phyloP scores from a whole-genome alignment of 1,139 yeast species.

The Meyerozyma guilliermondii region DNA sequence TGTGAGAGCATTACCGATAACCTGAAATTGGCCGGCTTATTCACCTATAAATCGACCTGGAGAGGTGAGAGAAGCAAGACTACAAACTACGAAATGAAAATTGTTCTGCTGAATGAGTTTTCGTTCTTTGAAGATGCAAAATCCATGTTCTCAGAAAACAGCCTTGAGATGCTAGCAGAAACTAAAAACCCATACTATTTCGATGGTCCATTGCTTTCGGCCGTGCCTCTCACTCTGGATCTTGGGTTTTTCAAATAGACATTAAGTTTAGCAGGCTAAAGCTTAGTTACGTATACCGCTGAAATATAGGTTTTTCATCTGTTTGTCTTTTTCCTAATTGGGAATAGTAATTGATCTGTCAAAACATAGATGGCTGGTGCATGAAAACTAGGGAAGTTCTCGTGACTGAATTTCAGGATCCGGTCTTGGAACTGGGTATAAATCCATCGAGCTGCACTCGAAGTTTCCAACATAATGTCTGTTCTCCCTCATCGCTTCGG shows the following conservation, averaged over 20 bases:
- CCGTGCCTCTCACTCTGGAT: neutral
- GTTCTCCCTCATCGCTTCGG: neutral
- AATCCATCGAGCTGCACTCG: neutral
- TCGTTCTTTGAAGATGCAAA: constrained; percentile 1
- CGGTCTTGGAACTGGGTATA: neutral
- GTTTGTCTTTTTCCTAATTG: neutral
- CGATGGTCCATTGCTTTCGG: neutral
- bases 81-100: neutral
- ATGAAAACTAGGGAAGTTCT: neutral
- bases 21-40: neutral
- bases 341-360: neutral
- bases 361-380: constrained; percentile 1
- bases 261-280: neutral
- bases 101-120: neutral
- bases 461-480: neutral
- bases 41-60: neutral
- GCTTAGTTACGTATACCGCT: neutral
- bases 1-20: neutral
- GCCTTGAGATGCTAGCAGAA: neutral
- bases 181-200: neutral
- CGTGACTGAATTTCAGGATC: neutral
- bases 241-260: neutral
- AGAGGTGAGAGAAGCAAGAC: neutral
- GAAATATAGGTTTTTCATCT: neutral
- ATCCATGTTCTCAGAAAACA: neutral